These are phyloP conservation scores for Taphrina deformans DNA, from an alignment of 1,139 yeast genomes.

Conservation along the genomic window DNA sequence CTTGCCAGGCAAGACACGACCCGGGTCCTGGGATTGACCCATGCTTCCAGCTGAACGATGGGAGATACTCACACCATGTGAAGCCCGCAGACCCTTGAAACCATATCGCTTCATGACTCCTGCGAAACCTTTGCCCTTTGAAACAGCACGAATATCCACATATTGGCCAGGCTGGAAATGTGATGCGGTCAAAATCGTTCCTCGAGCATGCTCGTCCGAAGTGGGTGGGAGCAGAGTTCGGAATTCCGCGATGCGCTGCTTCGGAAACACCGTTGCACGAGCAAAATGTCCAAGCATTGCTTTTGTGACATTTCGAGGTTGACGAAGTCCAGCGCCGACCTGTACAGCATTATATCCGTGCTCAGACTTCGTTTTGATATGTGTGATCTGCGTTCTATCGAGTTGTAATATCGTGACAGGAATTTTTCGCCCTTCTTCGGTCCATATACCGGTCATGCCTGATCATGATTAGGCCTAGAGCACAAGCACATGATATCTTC, in stretches of 20 bases:
- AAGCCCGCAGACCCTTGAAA: slow-evolving; percentile 85
- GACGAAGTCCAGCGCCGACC: slow-evolving; percentile 78
- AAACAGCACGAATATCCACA: slow-evolving; percentile 73
- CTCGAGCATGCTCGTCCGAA: slow-evolving; percentile 56
- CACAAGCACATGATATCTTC: too few species aligned
- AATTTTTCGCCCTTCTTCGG: slow-evolving; percentile 62
- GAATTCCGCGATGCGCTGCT: slow-evolving; percentile 71
- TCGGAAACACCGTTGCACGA: slow-evolving; percentile 81
- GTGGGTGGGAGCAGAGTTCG: slow-evolving; percentile 44
- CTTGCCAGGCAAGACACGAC: slow-evolving; percentile 93
- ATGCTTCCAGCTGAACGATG: slow-evolving; percentile 98
- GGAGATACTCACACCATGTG: slow-evolving; percentile 93
- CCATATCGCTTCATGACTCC: slow-evolving; percentile 98
- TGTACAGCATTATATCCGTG: slow-evolving; percentile 86
- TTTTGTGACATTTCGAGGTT: slow-evolving; percentile 61
- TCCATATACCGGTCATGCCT: slow-evolving; percentile 89
- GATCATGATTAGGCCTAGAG: slow-evolving; percentile 46
- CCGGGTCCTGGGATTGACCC: slow-evolving; percentile 94
- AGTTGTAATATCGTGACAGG: slow-evolving; percentile 76
- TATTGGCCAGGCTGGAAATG: slow-evolving; percentile 80
- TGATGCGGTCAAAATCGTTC: slow-evolving; percentile 77
- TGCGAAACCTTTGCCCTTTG: slow-evolving; percentile 95
- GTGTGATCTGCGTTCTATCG: slow-evolving; percentile 81
- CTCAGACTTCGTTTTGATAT: slow-evolving; percentile 63
- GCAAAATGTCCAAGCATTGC: slow-evolving; percentile 76